Evolutionary conservation across 1,284 basidiomycete species (phyloP).

Genomic region (Flammula alnicola): DNA sequence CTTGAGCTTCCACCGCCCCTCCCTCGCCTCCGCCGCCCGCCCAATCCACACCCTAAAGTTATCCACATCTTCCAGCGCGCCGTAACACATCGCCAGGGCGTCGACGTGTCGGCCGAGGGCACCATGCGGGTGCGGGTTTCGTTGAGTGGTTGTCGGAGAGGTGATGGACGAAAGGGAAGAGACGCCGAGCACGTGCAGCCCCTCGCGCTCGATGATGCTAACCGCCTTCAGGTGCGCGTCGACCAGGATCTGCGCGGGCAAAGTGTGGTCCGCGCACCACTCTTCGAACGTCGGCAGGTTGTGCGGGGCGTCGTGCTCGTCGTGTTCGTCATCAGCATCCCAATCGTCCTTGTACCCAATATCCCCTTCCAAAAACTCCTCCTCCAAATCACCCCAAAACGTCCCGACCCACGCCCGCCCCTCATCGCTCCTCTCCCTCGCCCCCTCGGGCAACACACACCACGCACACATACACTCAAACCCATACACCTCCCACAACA

Average conservation of each 20-base stretch:
- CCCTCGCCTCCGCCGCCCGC: slow-evolving; percentile 30
- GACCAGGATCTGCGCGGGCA: slow-evolving; percentile 36
- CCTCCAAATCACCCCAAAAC: too few relatives aligned
- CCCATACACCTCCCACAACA: slow-evolving; percentile 34
- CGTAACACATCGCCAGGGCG: slow-evolving; percentile 46
- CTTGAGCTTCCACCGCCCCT: slow-evolving; percentile 13
- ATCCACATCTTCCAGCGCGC: slow-evolving; percentile 40
- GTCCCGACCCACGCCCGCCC: slow-evolving; percentile 28
- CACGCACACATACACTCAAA: slow-evolving; percentile 43
- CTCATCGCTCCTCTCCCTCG: slow-evolving; percentile 31
- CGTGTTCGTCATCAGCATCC: too few relatives aligned
- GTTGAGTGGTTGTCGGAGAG: too few relatives aligned
- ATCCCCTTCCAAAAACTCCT: too few relatives aligned
- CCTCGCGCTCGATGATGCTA: slow-evolving; percentile 32
- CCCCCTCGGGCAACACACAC: slow-evolving; percentile 32
- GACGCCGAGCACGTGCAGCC: slow-evolving; percentile 31
- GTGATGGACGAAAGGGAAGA: background rate
- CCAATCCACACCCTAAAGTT: slow-evolving; percentile 40
- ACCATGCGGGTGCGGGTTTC: slow-evolving; percentile 8
- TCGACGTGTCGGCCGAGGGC: slow-evolving; percentile 39
- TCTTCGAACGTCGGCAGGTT: slow-evolving; percentile 35
- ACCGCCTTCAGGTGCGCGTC: slow-evolving; percentile 38
- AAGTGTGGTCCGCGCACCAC: slow-evolving; percentile 38
- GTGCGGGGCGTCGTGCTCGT: too few relatives aligned
- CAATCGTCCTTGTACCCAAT: too few relatives aligned